Percentiles rank a stretch among this genome's conserved stretches.
Conservation (phyloP, 2,329 filamentous ascomycete species). For the Gnomoniopsis sp. region DNA sequence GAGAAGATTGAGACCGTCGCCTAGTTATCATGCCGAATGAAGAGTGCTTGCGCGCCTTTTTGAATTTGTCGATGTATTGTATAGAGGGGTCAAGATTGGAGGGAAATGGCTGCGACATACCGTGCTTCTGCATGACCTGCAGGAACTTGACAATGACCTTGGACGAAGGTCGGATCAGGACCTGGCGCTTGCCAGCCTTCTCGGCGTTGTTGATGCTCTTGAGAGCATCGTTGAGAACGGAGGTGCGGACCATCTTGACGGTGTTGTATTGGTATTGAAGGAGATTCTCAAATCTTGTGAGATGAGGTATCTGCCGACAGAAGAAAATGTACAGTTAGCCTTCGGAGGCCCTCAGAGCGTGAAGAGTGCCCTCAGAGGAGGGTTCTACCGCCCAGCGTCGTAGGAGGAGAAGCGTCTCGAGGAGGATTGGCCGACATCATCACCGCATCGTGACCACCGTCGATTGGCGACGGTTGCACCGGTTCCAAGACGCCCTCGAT, state of each 20-base stretch:
- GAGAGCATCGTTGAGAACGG: conserved; percentile 98
- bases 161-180: conserved; percentile 94
- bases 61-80: conserved; percentile 8
- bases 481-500: conserved; percentile 39
- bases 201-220: conserved; percentile 99
- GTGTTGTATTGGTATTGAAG: conserved; percentile 38
- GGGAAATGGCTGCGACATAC: conserved; percentile 57
- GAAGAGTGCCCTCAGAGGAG: conserved; percentile 68
- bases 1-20: conserved; percentile 75
- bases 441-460: conserved; percentile 6
- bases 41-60: conserved; percentile 8
- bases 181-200: conserved; percentile 99
- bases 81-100: neutral
- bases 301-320: conserved; percentile 61
- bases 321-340: conserved; percentile 53
- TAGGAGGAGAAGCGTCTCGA: conserved; percentile 63
- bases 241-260: conserved; percentile 97
- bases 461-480: neutral
- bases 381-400: conserved; percentile 68
- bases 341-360: conserved; percentile 58
- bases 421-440: conserved; percentile 18
- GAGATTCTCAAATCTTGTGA: conserved; percentile 79
- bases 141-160: conserved; percentile 99
- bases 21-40: conserved; percentile 99
- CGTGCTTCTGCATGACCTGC: conserved; percentile 98